phyloP scores from a whole-genome alignment of 345 rosid species.

The Aegle marmelos region DNA sequence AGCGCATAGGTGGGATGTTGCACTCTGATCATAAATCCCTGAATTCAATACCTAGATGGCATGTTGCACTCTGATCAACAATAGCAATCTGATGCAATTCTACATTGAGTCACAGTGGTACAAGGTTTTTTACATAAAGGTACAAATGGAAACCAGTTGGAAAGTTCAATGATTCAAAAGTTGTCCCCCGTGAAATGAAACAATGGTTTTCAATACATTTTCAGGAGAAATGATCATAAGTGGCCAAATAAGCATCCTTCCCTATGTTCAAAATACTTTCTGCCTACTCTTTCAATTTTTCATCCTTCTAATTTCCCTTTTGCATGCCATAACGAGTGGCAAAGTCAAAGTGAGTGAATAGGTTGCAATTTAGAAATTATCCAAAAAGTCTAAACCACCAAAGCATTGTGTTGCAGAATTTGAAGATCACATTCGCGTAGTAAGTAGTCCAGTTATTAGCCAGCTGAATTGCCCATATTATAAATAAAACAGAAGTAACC shows the following conservation, averaged over 20 bases:
- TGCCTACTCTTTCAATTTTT: background rate
- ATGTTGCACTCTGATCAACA: too few species aligned
- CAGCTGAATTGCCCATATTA: background rate
- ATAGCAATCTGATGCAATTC: too few species aligned
- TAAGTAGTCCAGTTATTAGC: background rate
- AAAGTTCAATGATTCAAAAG: background rate
- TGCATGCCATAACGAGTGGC: background rate
- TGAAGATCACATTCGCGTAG: background rate
- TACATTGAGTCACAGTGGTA: background rate
- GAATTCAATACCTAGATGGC: too few species aligned
- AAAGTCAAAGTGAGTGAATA: background rate
- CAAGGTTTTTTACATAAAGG: background rate
- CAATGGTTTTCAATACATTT: background rate
- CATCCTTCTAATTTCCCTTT: background rate
- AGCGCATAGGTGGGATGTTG: background rate
- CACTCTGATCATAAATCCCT: too few species aligned
- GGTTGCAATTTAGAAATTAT: too few species aligned
- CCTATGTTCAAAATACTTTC: background rate
- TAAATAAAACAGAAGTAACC: constrained; percentile 43
- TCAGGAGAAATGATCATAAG: background rate
- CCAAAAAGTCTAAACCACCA: background rate
- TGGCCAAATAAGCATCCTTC: background rate
- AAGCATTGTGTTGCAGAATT: background rate
- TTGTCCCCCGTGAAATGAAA: background rate
- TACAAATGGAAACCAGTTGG: background rate